Conservation (phyloP, 1,284 basidiomycete species). For the Malassezia restricta region DNA sequence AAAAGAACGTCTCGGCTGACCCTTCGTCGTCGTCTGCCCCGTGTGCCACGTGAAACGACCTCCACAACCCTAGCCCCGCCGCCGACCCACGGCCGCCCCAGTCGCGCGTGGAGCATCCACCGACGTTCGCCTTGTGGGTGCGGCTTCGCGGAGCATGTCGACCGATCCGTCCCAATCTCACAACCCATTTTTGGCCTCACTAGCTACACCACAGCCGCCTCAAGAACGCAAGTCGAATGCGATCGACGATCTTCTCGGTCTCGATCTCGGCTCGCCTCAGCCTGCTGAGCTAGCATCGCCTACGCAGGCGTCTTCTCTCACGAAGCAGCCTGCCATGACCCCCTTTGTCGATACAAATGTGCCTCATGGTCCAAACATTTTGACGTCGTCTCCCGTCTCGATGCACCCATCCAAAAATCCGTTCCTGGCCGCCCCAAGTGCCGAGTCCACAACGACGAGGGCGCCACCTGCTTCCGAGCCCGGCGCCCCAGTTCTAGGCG, state of each 20-base stretch:
- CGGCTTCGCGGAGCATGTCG: not conserved
- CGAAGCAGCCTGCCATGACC: no score
- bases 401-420: no score
- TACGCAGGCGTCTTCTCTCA: not conserved
- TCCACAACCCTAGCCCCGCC: no score
- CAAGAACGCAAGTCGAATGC: not conserved
- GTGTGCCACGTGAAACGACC: not conserved
- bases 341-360: no score
- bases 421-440: no score
- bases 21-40: not conserved
- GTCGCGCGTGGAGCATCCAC: not conserved
- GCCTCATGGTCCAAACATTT: no score
- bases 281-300: not conserved
- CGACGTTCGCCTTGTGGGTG: not conserved
- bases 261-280: constrained; percentile 3
- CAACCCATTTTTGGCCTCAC: not conserved
- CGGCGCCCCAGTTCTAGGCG: not conserved
- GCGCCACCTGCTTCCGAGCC: no score
- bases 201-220: not conserved
- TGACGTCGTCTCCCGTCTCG: no score
- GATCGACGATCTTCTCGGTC: not conserved
- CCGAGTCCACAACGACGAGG: no score
- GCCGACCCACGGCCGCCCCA: no score
- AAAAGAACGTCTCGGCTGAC: not conserved
- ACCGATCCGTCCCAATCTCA: not conserved